Evolutionary conservation across 202 grass and related monocot genomes (phyloP), one percentile per base, ranked within the genome.

Genomic region (Setaria viridis): DNA sequence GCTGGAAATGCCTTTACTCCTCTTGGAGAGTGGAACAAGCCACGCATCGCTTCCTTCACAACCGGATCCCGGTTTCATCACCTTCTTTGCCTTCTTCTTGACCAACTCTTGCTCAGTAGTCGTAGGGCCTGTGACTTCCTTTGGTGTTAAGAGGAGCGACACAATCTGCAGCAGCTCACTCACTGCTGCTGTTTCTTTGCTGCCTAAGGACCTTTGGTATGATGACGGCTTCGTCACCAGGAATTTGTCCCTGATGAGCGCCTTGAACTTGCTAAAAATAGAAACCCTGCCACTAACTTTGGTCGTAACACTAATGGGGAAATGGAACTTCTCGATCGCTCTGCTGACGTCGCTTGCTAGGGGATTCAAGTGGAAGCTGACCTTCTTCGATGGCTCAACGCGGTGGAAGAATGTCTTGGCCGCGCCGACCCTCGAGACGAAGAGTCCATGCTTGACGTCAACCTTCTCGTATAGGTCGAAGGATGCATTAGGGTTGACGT

Each of bases 381-480:
- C 86, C 86, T 86, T 92, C 50, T 92, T 94, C 4, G 81, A 83
- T 4, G 86, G 87, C 80, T 95, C 95, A 3, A 84, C 51, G 9
- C 34, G 84, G 57, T 90, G 82, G 60, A 94, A 95, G 85, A 89
- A 88, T 71, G 87, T 93, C 78, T 95, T 47, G 15, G 80, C 87
- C 62, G 14, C 85, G 47, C 87, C 88, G 33, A 89, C 90, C 73
- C 87, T 87, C 8, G 92, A 97, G 37, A 97, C 48, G 63, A 93
- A 93, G 60, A 91, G 62, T 34, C 85, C 81, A 25, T 83, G 85
- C 80, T 87, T 92, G 35, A 95, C 85, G 49, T 93, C 92, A 57
- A 97, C 88, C 80, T 93, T 93, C 76, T 70, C 92, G 47, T 91
- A 89, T 1, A 89, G 63, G 21, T 97, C 72, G 6, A 94, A 91